Evolutionary conservation across 2,329 filamentous ascomycete genomes (phyloP), one percentile per base, ranked within the genome.

Genomic region (Uncinocarpus reesii): DNA sequence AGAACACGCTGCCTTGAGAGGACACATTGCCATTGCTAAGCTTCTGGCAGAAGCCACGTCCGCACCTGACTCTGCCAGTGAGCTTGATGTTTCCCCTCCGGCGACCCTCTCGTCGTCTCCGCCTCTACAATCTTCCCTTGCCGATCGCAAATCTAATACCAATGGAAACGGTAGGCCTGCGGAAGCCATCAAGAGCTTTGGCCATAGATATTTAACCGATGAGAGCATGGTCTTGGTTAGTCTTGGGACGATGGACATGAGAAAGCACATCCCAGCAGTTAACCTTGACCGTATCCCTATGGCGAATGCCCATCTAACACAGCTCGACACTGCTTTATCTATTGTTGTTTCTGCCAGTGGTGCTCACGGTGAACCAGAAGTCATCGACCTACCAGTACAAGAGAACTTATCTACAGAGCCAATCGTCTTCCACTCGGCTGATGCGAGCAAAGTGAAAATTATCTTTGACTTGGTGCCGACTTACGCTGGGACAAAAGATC

Each of bases 401-500:
- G 90, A 95, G 47, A 93, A 90, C 56, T 86, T 95, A 56, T 83
- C 84, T 29, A 96, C 92, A 0, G 90, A 95, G 58, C 92, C 92
- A 0, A 86, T 98, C 37, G 81, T 87, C 0, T 98, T 98, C 66
- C 86, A 81, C 49, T 83, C 90, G 0, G 75, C 68, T 1, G 86
- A 96, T 60, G 74, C 81, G 0, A 75, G 77, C 23, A 86, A 87
- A 59, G 89, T 95, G 51, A 93, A 90, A 63, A 71, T 98, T 7
- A 73, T 93, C 45, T 98, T 98, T 58, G 92, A 98, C 58, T 86
- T 98, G 56, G 81, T 96, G 1, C 92, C 90, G 1, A 98, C 92
- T 0, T 96, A 96, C 66, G 84, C 90, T 34, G 92, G 90, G 3
- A 72, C 74, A 5, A 78, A 77, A 37, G 87, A 95, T 59, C 84